A percentile compares a stretch with the other conserved stretches of the same genome.
phyloP scores from a whole-genome alignment of 495 filamentous ascomycete species.

The Neurospora sp. region DNA sequence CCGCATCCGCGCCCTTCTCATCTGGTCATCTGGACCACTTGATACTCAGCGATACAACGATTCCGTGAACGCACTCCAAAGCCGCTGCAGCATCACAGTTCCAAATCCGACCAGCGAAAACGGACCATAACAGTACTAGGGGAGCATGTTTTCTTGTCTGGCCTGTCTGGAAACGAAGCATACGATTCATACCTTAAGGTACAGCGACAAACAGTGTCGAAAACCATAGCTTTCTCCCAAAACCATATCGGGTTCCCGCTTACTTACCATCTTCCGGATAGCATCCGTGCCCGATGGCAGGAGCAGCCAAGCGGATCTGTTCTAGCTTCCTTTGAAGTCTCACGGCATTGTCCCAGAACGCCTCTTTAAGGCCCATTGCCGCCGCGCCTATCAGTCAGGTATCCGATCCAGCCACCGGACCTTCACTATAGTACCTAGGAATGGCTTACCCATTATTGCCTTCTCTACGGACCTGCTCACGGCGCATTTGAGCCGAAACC shows the following conservation, averaged over 20 bases:
- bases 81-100: neutral
- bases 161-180: neutral
- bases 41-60: slow-evolving; percentile 54
- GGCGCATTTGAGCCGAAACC: neutral
- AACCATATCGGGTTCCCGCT: neutral
- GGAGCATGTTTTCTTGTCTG: neutral
- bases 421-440: neutral
- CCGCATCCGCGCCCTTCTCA: slow-evolving; percentile 52
- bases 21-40: slow-evolving; percentile 56
- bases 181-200: neutral
- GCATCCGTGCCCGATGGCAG: neutral
- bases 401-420: neutral
- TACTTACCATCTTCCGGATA: neutral
- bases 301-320: neutral
- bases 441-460: neutral
- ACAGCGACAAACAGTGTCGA: neutral
- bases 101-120: neutral
- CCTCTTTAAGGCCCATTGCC: neutral
- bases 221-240: neutral
- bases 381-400: neutral
- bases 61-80: slow-evolving; percentile 16
- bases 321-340: neutral
- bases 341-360: neutral
- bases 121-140: neutral
- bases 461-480: neutral